Evolutionary conservation across 306 rosid genomes (phyloP), one percentile per base, ranked within the genome.

Genomic region (Cicer arietinum): DNA sequence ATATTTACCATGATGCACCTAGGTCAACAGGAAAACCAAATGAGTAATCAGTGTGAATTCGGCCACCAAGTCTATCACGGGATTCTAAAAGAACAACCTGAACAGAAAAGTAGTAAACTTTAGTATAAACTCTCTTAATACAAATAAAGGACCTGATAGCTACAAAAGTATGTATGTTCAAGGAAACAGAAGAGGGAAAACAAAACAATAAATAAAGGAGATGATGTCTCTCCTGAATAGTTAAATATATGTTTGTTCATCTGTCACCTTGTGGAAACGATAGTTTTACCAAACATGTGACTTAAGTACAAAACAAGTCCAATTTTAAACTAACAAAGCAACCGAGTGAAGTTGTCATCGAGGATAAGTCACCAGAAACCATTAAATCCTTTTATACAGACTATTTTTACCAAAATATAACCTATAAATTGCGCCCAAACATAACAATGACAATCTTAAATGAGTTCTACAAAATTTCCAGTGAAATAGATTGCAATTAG

Each of bases 1-100:
- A 69, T 25, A 8, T 45, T 81, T 88, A 94, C 99, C 99, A 95
- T 67, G 99, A 95, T 51, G 99, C 98, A 45, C 99, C 99, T 30
- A 95, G 84, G 84, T 95, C 99, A 69, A 95, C 81, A 39, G 98
- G 99, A 86, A 92, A 95, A 69, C 99, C 99, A 83, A 95, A 95
- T 10, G 99, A 88, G 81, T 92, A 89, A 86, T 92, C 91, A 3
- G 99, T 95, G 62, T 86, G 83, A 63, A 95, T 89, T 60, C 99
- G 93, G 53, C 99, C 99, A 39, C 99, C 99, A 65, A 95, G 82
- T 74, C 99, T 84, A 51, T 90, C 98, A 37, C 98, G 85, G 30
- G 96, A 88, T 84, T 95, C 99, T 81, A 95, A 81, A 56, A 95
- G 81, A 69, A 90, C 83, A 82, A 95, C 99, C 99, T 95, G 89